Base-by-base conservation (phyloP, 1,139 yeast genomes). In the Lodderomyces margitis region DNA sequence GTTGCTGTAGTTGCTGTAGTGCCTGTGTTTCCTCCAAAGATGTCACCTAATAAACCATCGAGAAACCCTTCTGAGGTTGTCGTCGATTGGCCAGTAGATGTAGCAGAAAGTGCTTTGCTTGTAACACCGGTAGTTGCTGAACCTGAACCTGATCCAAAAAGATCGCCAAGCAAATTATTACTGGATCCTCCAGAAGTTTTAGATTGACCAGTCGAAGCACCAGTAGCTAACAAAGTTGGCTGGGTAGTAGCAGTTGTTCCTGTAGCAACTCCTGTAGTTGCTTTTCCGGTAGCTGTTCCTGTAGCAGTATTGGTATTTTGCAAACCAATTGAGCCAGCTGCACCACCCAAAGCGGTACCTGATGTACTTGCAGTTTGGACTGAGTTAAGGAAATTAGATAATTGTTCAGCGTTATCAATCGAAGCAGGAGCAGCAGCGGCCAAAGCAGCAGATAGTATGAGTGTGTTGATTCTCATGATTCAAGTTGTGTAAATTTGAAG, bases 51-150 rank as follows among this genome's bases (percentile, higher is more conserved):
- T 11, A 35, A 25, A 5, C 37, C 37, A 15, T 16, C 37, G 19
- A 35, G 21, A n/a, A 36, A 21, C 3, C 38, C 38, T 23, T 20
- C 27, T 35, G 37, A 14, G 10, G 37, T 24, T 15, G 38, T 21
- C 12, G 38, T 21, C 11, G 35, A 19, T 32, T 14, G 19, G 12
- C 46, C 50, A 28, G 44, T 39, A 10, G 55, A 28, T 10, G 47
- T 21, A 16, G 51, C 21, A 28, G 53, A 16, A 5, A 21, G 6
- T 8, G 35, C 23, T n/a, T 19, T 19, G 7, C 24, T 32, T 6
- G 38, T 12, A 21, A 23, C 36, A 9, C 36, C 36, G 16, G 19
- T 30, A 21, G 37, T 25, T 6, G 37, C 8, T 25, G 37, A 8
- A n/a, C 30, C 17, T 21, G 36, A 12, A 10, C 28, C 23, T n/a